Percentiles rank a stretch among this genome's conserved stretches.
Evolutionary conservation across 2,329 filamentous ascomycete species (phyloP).

Genomic region (Aspergillus fumigatiaffinis): DNA sequence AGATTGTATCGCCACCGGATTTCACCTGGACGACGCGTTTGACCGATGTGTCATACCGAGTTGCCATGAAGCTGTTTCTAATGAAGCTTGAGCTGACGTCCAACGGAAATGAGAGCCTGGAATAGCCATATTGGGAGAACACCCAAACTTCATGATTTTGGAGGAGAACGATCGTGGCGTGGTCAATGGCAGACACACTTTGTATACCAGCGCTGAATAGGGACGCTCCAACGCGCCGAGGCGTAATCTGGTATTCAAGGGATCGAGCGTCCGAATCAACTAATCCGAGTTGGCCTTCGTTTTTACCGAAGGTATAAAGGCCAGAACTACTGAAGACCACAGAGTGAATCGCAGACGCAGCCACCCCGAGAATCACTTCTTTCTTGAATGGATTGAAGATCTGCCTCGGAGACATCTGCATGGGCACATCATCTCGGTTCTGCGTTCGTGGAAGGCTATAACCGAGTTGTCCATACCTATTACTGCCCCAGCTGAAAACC

Average conservation of each 20-base stretch:
- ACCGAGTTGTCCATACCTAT: slow-evolving; percentile 78
- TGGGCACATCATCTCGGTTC: slow-evolving; percentile 74
- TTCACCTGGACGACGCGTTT: slow-evolving; percentile 73
- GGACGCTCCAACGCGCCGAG: slow-evolving; percentile 83
- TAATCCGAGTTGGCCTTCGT: slow-evolving; percentile 86
- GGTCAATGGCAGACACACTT: slow-evolving; percentile 83
- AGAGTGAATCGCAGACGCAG: slow-evolving; percentile 87
- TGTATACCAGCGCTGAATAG: slow-evolving; percentile 69
- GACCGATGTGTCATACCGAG: slow-evolving; percentile 59
- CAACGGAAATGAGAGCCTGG: slow-evolving; percentile 78
- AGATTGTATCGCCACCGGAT: slow-evolving; percentile 86
- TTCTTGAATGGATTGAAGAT: slow-evolving; percentile 90
- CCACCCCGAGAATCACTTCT: slow-evolving; percentile 73
- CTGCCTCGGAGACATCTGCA: slow-evolving; percentile 76
- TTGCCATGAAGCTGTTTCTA: slow-evolving; percentile 61
- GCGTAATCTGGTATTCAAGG: slow-evolving; percentile 74
- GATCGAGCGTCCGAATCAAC: slow-evolving; percentile 94
- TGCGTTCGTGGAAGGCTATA: slow-evolving; percentile 65
- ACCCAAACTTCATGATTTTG: slow-evolving; percentile 88
- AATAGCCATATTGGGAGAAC: slow-evolving; percentile 93
- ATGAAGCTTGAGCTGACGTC: slow-evolving; percentile 69
- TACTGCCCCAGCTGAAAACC: slow-evolving; percentile 91
- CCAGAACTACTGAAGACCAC: slow-evolving; percentile 78
- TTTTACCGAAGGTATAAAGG: slow-evolving; percentile 92
- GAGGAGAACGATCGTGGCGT: slow-evolving; percentile 79